A percentile compares a stretch with the other conserved stretches of the same genome.
These are phyloP conservation scores for Syzygium aromaticum DNA, from an alignment of 345 rosid genomes.

Conservation along the genomic window DNA sequence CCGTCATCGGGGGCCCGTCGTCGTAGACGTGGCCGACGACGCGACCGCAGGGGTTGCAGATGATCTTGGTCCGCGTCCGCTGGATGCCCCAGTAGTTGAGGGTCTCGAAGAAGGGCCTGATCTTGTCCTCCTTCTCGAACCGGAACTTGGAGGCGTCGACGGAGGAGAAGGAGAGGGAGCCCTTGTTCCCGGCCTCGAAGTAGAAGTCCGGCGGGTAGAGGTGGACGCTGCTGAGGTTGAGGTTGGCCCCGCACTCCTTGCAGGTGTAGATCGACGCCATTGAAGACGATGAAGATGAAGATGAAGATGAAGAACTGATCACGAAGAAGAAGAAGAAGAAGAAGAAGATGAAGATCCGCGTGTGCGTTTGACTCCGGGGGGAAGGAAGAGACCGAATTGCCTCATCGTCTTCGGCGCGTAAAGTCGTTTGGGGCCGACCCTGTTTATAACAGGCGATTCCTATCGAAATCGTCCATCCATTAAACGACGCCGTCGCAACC, in stretches of 20 bases:
- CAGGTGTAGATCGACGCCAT: constrained; percentile 70
- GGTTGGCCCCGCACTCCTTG: constrained; percentile 64
- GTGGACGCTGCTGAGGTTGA: constrained; percentile 43
- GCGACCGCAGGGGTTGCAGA: constrained; percentile 50
- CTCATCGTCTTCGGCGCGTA: not conserved
- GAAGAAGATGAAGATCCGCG: not conserved
- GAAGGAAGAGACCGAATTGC: not conserved
- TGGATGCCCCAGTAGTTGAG: constrained; percentile 86
- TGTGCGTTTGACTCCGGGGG: not conserved
- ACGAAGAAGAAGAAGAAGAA: too few relatives aligned
- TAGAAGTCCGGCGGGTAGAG: constrained; percentile 69
- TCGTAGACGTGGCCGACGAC: constrained; percentile 70
- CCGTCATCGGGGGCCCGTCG: constrained; percentile 73
- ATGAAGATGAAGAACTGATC: not conserved
- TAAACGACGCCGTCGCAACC: not conserved
- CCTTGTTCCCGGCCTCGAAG: constrained; percentile 96
- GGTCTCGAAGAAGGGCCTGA: constrained; percentile 80
- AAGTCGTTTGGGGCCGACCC: not conserved
- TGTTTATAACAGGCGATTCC: too few relatives aligned
- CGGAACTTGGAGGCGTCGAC: constrained; percentile 62
- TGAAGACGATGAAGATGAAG: not conserved
- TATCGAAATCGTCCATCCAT: too few relatives aligned
- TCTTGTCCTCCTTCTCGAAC: constrained; percentile 76
- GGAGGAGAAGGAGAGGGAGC: constrained; percentile 60
- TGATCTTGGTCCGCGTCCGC: constrained; percentile 62